Base-by-base conservation (phyloP, 345 rosid genomes). In the Lepidium aucheri region DNA sequence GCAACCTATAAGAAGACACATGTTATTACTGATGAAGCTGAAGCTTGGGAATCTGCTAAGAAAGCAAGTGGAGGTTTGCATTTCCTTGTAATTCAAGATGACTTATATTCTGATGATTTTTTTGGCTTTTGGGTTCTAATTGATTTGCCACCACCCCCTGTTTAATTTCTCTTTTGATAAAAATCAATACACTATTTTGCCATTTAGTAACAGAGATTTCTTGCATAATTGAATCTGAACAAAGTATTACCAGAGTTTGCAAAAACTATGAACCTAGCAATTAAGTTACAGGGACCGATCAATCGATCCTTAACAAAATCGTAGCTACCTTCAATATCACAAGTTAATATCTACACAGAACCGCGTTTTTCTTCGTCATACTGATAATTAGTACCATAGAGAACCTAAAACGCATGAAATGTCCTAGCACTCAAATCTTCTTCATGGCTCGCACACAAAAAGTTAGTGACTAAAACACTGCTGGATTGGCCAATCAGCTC, bases 31-130 rank as follows among this genome's bases (percentile, higher is more conserved):
- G 81, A 84, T 55, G 97, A 89, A 78, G 91, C 97, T 42, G 96
- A 93, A 81, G 93, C 96, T 26, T 89, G 98, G 97, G 97, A 92
- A 73, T 86, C 83, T 59, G 91, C 97, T 14, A 93, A 93, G 75
- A 87, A 82, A 73, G 80, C 86, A 10, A 83, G 90, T 38, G 89
- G 96, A 53, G 95, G 99, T 9, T 69, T 94, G 52, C 97, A 88
- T 84, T 90, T 92, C 65, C 90, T 93, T 5, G 98, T 94, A 68
- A 83, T 93, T 72, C 98, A 90, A 77, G 89, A 85, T 13, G 90
- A 90, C 70, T 75, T 94, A 53, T 88, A 90, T 73, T 88, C 96
- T 12, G 95, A 94, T 46, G 92, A 90, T 33, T 88, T 95, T 77
- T 90, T 86, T 60, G 98, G 96, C 44, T 90, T 88, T 75, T 88